Evolutionary conservation across 73 alveolate genomes (phyloP).

Genomic region (Stentor coeruleus): DNA sequence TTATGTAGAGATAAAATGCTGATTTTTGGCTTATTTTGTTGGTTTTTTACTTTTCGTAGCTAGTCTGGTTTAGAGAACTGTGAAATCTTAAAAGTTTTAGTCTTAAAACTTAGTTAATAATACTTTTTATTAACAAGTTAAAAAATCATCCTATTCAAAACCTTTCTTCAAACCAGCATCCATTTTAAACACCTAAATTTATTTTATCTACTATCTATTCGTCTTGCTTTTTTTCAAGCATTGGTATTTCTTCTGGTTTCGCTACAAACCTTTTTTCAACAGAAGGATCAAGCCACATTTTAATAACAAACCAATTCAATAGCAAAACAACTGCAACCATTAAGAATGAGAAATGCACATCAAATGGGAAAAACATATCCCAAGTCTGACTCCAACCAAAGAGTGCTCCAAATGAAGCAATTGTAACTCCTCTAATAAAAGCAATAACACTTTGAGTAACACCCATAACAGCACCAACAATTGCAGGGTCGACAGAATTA

Average conservation of each 20-base stretch:
- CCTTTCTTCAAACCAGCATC: no score
- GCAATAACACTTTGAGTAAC: neutral
- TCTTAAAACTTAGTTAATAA: neutral
- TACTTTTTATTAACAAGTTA: no score
- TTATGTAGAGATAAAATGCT: neutral
- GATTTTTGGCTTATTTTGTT: neutral
- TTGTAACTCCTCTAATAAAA: neutral
- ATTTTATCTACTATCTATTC: no score
- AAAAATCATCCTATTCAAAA: no score
- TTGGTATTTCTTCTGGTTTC: no score
- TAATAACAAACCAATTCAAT: no score
- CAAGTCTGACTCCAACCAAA: neutral
- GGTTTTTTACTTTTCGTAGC: neutral
- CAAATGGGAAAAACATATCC: neutral
- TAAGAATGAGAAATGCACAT: neutral
- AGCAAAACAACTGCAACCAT: no score
- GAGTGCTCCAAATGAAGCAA: neutral
- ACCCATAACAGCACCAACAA: neutral
- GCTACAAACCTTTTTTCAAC: no score
- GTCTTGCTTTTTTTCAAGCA: no score
- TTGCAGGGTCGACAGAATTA: neutral
- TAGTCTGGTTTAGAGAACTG: neutral
- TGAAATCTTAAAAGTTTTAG: neutral
- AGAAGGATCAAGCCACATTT: no score
- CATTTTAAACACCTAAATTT: no score